Percentiles rank a stretch among this genome's conserved stretches.
Conservation (phyloP, 2,329 filamentous ascomycete species). For the Penicillium sp. region DNA sequence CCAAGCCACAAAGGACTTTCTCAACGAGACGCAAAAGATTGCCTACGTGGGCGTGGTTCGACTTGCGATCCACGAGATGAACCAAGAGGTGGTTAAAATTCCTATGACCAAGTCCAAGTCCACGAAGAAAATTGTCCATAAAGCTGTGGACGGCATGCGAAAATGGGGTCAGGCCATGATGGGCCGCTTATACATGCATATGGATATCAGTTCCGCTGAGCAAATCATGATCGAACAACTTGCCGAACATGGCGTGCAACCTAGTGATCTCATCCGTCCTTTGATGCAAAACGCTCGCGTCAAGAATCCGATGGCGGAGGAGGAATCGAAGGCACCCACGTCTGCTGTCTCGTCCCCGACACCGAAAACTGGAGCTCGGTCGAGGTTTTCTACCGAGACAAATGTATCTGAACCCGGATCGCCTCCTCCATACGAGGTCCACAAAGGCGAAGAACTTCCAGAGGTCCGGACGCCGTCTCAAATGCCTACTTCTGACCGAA, state of each 20-base stretch:
- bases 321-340: slow-evolving; percentile 37
- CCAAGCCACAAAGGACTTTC: slow-evolving; percentile 89
- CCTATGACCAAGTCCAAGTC: slow-evolving; percentile 56
- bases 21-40: slow-evolving; percentile 93
- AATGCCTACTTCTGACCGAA: slow-evolving; percentile 73
- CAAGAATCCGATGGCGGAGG: slow-evolving; percentile 79
- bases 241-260: slow-evolving; percentile 83
- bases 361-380: slow-evolving; percentile 23
- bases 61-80: slow-evolving; percentile 75
- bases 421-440: slow-evolving; percentile 56
- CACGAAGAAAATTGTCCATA: slow-evolving; percentile 65
- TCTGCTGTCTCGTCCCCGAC: slow-evolving; percentile 35
- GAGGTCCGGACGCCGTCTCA: slow-evolving; percentile 80
- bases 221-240: slow-evolving; percentile 99
- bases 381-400: slow-evolving; percentile 35
- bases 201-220: slow-evolving; percentile 86
- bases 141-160: slow-evolving; percentile 73
- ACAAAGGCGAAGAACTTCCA: slow-evolving; percentile 68
- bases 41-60: slow-evolving; percentile 91
- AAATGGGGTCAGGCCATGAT: slow-evolving; percentile 99
- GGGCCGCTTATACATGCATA: slow-evolving; percentile 88
- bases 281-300: slow-evolving; percentile 91
- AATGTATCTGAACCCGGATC: slow-evolving; percentile 50
- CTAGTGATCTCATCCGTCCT: slow-evolving; percentile 76
- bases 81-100: slow-evolving; percentile 63